Base-by-base conservation (phyloP, 192 early-diverging fungal genomes). In the Coemansia sp. region DNA sequence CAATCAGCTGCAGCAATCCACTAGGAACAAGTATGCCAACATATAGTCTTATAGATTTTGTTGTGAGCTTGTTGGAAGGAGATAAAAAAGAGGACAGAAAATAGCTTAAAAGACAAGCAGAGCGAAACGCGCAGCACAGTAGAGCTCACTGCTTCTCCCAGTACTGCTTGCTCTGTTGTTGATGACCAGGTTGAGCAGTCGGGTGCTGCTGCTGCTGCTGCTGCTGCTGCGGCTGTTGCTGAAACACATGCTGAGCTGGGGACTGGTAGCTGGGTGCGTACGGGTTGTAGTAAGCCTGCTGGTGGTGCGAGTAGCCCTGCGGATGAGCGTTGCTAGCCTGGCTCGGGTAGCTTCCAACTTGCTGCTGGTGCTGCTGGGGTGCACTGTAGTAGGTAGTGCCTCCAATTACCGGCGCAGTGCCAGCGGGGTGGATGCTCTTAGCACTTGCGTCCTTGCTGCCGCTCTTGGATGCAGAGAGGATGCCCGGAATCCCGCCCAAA, bases 351-450 rank as follows among this genome's bases (percentile, higher is more conserved):
- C 77, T 68, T 38, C 67, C 70, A 19, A 67, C 59, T 59, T 74
- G 72, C 38, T 44, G 38, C 38, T 44, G 67, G 25, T 60, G 66
- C 67, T 78, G 77, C 56, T 80, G 77, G 27, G 77, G 77, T n/a
- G 67, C 67, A 65, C 62, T 74, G 68, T 80, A 80, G 72, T 80
- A 80, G 1, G 77, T 74, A n/a, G 77, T 80, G 19, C 77, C 77
- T 38, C 77, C 77, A 16, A 80, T 74, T 25, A 74, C 72, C 4
- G 77, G 68, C 28, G 77, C 77, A 22, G 67, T 67, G 47, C 71
- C 76, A 31, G 71, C 22, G 1, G 71, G 71, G 21, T 68, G 77
- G 6, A 54, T 56, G 24, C 54, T 50, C 71, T 74, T 80, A 60
- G 64, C 32, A 24, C 54, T 41, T 7, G 72, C 51, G 19, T 80